Conservation (phyloP, 176 grass and related monocot species). For the Puya raimondii region DNA sequence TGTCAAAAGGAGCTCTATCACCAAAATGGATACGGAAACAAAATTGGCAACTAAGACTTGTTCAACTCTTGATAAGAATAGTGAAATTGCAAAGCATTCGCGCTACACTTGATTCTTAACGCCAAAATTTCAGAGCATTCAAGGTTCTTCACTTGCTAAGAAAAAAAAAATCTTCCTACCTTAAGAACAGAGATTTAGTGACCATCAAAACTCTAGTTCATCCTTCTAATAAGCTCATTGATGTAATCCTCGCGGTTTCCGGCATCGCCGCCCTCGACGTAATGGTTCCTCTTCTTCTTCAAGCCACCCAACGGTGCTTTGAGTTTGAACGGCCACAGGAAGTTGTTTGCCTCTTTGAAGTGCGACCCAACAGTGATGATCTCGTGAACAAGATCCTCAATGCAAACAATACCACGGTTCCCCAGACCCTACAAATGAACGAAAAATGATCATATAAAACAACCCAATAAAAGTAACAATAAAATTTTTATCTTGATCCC, state of each 20-base stretch:
- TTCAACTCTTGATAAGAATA: not conserved
- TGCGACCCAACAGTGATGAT: slow-evolving; percentile 77
- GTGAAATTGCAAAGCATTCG: not conserved
- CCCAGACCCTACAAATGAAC: slow-evolving; percentile 42
- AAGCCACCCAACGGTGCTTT: slow-evolving; percentile 63
- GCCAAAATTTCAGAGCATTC: not conserved
- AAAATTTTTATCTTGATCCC: not conserved
- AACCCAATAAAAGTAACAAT: not conserved
- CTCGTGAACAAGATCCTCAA: slow-evolving; percentile 89
- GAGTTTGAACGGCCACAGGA: slow-evolving; percentile 92
- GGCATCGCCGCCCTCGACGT: slow-evolving; percentile 86
- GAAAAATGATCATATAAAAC: not conserved
- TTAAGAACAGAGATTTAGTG: not conserved
- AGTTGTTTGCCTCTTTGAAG: slow-evolving; percentile 95
- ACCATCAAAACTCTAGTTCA: slow-evolving; percentile 47
- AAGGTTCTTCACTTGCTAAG: not conserved
- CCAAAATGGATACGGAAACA: too few relatives aligned
- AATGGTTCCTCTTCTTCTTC: slow-evolving; percentile 92
- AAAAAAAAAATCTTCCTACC: not conserved
- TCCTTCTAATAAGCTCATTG: slow-evolving; percentile 84
- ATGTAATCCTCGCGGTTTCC: slow-evolving; percentile 88
- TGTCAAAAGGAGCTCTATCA: too few relatives aligned
- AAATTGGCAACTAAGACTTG: not conserved
- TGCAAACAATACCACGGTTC: slow-evolving; percentile 56
- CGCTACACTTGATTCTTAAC: not conserved